Percentiles rank a stretch among this genome's conserved stretches.
Conservation (phyloP, 2,329 filamentous ascomycete species). For the Clarireedia paspali region DNA sequence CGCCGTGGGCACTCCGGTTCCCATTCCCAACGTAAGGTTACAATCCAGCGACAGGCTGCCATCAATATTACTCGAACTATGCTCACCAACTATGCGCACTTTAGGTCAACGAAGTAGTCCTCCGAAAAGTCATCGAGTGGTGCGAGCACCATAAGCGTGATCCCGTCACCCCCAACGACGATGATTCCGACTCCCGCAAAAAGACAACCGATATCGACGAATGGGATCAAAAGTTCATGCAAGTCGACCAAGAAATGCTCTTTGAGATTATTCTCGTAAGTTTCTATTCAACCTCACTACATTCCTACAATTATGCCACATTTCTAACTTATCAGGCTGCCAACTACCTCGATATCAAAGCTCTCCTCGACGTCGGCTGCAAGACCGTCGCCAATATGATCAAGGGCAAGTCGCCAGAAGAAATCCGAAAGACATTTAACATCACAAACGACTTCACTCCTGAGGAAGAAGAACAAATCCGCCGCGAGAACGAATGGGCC, state of each 20-base stretch:
- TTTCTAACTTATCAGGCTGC: constrained; percentile 54
- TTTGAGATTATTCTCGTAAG: constrained; percentile 96
- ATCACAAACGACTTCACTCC: constrained; percentile 99
- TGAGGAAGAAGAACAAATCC: constrained; percentile 97
- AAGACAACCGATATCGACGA: constrained; percentile 99
- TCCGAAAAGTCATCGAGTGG: constrained; percentile 97
- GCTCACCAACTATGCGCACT: constrained; percentile 10
- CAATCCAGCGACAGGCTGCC: not conserved
- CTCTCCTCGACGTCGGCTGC: constrained; percentile 93
- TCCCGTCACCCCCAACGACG: constrained; percentile 71
- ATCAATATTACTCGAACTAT: not conserved
- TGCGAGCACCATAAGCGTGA: constrained; percentile 92
- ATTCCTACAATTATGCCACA: not conserved
- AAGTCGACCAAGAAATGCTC: constrained; percentile 99
- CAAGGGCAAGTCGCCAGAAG: constrained; percentile 98
- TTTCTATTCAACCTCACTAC: constrained; percentile 16
- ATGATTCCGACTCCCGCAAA: constrained; percentile 89
- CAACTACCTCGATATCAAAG: constrained; percentile 99
- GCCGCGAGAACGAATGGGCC: constrained; percentile 85
- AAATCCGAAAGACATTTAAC: constrained; percentile 99
- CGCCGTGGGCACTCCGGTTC: constrained; percentile 49
- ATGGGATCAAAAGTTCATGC: constrained; percentile 99
- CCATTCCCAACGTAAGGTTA: constrained; percentile 68
- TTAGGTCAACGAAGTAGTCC: constrained; percentile 83
- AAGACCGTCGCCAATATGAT: constrained; percentile 99